Conservation (phyloP, 2,329 filamentous ascomycete genomes). For the Pseudogymnoascus sp. region DNA sequence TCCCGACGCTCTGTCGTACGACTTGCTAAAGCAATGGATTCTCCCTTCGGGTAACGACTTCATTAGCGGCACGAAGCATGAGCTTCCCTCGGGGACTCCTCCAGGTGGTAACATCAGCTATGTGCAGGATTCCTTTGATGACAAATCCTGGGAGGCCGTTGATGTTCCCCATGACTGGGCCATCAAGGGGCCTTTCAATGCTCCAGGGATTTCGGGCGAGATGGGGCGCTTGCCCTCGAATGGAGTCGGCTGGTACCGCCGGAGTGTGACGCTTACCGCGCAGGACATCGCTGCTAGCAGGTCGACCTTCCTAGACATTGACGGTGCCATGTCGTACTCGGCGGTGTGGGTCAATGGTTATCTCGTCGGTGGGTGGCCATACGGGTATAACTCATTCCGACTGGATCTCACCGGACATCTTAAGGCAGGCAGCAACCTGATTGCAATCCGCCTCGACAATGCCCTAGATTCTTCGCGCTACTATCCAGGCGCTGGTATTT, state of each 20-base stretch:
- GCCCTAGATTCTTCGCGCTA: conserved; percentile 43
- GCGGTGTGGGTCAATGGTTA: conserved; percentile 19
- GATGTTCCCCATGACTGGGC: conserved; percentile 46
- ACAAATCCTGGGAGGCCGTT: conserved; percentile 37
- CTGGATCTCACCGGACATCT: conserved; percentile 43
- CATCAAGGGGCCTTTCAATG: conserved; percentile 41
- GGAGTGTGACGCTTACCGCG: conserved; percentile 31
- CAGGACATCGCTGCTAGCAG: conserved; percentile 32
- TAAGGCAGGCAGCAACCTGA: conserved; percentile 34
- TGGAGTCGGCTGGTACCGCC: conserved; percentile 50
- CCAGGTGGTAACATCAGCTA: conserved; percentile 31
- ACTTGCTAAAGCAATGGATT: conserved; percentile 37
- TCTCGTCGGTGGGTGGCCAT: conserved; percentile 19
- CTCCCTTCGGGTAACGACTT: conserved; percentile 38
- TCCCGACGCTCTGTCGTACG: conserved; percentile 34
- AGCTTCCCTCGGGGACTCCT: conserved; percentile 28
- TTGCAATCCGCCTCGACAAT: conserved; percentile 49
- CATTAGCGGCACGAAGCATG: conserved; percentile 31
- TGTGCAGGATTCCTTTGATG: conserved; percentile 34
- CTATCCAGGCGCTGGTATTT: conserved; percentile 50
- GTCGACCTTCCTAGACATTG: conserved; percentile 38
- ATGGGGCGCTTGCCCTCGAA: conserved; percentile 43
- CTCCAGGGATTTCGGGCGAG: conserved; percentile 32
- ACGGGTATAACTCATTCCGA: conserved; percentile 37
- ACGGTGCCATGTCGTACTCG: conserved; percentile 19